Evolutionary conservation across 75 land plant species (phyloP).

Genomic region (Sequoia sempervirens): DNA sequence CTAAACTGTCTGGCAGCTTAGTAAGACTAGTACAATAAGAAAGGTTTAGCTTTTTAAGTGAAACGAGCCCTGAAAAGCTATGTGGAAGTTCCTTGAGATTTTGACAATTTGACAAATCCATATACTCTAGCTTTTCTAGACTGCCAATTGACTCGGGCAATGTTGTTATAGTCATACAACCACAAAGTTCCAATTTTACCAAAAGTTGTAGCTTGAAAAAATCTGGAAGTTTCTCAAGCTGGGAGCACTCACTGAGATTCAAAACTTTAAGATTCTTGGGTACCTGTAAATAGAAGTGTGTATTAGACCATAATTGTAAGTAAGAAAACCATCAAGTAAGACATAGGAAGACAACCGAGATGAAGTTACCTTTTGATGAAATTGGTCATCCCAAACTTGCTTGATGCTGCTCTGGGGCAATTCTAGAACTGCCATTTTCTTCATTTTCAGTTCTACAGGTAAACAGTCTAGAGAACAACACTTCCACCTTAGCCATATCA

Average conservation of each 20-base stretch:
- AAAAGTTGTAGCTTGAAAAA: neutral
- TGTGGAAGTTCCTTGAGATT: neutral
- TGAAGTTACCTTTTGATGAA: neutral
- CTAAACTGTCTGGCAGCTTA: neutral
- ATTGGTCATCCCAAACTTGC: neutral
- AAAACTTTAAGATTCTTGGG: neutral
- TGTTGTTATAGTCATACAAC: neutral
- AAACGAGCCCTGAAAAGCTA: neutral
- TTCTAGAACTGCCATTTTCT: neutral
- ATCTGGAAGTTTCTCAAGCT: slow-evolving; percentile 4
- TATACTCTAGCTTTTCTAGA: slow-evolving; percentile 1
- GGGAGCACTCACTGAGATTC: neutral
- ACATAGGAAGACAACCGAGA: neutral
- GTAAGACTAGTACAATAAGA: neutral
- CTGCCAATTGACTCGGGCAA: neutral
- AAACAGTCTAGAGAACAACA: neutral
- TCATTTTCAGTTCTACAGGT: slow-evolving; percentile 1
- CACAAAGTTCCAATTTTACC: neutral
- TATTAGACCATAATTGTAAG: neutral
- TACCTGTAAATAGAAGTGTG: neutral
- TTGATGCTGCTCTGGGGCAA: neutral
- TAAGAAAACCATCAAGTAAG: neutral
- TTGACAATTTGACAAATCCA: neutral
- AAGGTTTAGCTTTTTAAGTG: neutral
- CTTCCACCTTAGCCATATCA: slow-evolving; percentile 3